Evolutionary conservation across 1,284 basidiomycete genomes (phyloP).

Genomic region (Heimioporus retisporus): DNA sequence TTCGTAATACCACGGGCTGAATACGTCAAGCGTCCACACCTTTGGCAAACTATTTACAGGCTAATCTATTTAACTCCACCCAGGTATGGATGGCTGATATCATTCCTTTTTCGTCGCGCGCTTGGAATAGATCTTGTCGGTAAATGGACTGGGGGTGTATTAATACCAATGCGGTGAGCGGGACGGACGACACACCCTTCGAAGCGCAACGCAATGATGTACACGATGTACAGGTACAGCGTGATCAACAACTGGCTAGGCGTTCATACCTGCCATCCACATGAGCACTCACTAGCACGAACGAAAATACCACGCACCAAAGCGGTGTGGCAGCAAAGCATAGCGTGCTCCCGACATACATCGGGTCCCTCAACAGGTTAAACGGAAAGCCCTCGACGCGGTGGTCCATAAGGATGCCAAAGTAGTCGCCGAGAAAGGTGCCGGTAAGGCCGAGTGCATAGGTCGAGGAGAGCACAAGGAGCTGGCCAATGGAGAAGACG

Average conservation of each 20-base stretch:
- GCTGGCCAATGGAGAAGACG: slow-evolving; percentile 81
- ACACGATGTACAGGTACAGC: slow-evolving; percentile 84
- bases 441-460: slow-evolving; percentile 95
- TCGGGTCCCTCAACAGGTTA: slow-evolving; percentile 93
- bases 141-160: slow-evolving; percentile 70
- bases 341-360: slow-evolving; percentile 96
- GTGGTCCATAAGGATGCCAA: slow-evolving; percentile 97
- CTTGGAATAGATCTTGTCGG: slow-evolving; percentile 83
- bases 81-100: neutral
- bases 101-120: slow-evolving; percentile 49
- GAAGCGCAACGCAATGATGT: slow-evolving; percentile 84
- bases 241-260: slow-evolving; percentile 82
- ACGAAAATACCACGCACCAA: slow-evolving; percentile 64
- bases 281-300: too few relatives aligned
- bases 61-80: neutral
- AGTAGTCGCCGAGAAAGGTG: slow-evolving; percentile 97
- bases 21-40: neutral
- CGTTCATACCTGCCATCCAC: slow-evolving; percentile 73
- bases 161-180: slow-evolving; percentile 2
- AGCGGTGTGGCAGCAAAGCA: slow-evolving; percentile 88
- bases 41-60: slow-evolving; percentile 1
- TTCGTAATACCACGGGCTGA: neutral
- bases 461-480: slow-evolving; percentile 90
- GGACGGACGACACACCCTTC: slow-evolving; percentile 76
- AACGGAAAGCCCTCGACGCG: slow-evolving; percentile 94